phyloP scores from a whole-genome alignment of 179 eudicot genomes.

The Vitellaria paradoxa region DNA sequence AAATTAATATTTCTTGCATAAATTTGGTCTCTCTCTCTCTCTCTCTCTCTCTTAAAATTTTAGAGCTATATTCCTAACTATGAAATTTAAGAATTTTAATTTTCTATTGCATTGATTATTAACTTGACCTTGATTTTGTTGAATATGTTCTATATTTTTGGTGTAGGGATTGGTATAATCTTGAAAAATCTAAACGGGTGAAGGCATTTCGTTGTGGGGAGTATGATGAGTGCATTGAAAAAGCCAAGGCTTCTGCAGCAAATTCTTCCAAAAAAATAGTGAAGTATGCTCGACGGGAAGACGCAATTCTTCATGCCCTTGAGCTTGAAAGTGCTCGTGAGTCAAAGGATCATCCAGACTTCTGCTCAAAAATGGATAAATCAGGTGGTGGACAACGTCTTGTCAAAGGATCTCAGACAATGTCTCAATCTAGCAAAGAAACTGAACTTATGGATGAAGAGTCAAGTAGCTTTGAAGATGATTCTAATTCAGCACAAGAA shows the following conservation, averaged over 20 bases:
- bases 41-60: too few relatives aligned
- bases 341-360: slow-evolving; percentile 28
- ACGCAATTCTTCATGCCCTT: slow-evolving; percentile 79
- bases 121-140: not conserved
- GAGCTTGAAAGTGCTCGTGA: slow-evolving; percentile 61
- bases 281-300: slow-evolving; percentile 67
- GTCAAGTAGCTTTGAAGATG: too few relatives aligned
- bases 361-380: slow-evolving; percentile 20
- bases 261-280: slow-evolving; percentile 38
- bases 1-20: too few relatives aligned
- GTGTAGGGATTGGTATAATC: slow-evolving; percentile 86
- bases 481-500: too few relatives aligned
- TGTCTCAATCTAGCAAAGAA: too few relatives aligned
- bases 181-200: slow-evolving; percentile 65
- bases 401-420: too few relatives aligned
- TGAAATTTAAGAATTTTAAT: too few relatives aligned
- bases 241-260: slow-evolving; percentile 58
- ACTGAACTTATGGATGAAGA: not conserved
- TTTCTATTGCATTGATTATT: not conserved
- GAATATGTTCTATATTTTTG: not conserved
- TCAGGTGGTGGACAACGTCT: slow-evolving; percentile 14
- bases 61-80: too few relatives aligned
- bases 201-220: slow-evolving; percentile 94
- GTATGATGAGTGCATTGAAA: slow-evolving; percentile 62
- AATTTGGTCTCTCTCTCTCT: too few relatives aligned